A percentile compares a stretch with the other conserved stretches of the same genome.
phyloP scores from a whole-genome alignment of 805 yeast species.

The Lachancea dasiensis region DNA sequence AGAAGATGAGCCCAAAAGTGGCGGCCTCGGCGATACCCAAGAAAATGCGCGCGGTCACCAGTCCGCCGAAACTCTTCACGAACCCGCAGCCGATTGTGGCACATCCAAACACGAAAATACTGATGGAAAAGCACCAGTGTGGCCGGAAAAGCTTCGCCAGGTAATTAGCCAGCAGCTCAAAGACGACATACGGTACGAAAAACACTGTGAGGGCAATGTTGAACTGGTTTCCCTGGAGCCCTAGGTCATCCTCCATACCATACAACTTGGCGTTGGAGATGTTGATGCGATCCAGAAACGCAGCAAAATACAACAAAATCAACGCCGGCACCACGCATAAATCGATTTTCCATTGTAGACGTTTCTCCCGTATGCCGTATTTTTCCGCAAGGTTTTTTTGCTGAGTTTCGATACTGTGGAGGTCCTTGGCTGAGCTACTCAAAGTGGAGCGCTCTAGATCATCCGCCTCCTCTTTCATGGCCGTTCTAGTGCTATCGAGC shows the following conservation, averaged over 20 bases:
- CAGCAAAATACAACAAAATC: slow-evolving; percentile 5
- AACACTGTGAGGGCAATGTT: slow-evolving; percentile 7
- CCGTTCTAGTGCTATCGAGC: too few species aligned
- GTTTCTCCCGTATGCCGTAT: background rate
- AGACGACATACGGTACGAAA: slow-evolving; percentile 6
- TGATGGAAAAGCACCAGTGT: slow-evolving; percentile 6
- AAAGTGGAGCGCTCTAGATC: too few species aligned
- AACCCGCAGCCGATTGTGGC: slow-evolving; percentile 5
- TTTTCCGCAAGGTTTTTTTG: slow-evolving; percentile 2
- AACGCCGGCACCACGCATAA: slow-evolving; percentile 7
- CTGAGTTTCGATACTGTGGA: background rate
- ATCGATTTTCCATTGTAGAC: slow-evolving; percentile 8
- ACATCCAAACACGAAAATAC: slow-evolving; percentile 8
- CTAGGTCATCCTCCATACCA: slow-evolving; percentile 7
- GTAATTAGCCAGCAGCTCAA: slow-evolving; percentile 6
- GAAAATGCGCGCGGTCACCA: slow-evolving; percentile 5
- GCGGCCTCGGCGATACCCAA: slow-evolving; percentile 7
- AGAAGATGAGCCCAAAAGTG: slow-evolving; percentile 5
- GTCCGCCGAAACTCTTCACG: slow-evolving; percentile 6
- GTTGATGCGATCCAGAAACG: slow-evolving; percentile 7
- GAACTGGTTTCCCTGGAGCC: slow-evolving; percentile 6
- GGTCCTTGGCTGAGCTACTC: background rate
- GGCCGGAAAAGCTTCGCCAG: slow-evolving; percentile 5
- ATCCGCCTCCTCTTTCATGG: too few species aligned
- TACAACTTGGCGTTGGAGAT: slow-evolving; percentile 6